These are phyloP conservation scores for Misopates orontium DNA, from an alignment of 257 asterid species.

Conservation along the genomic window DNA sequence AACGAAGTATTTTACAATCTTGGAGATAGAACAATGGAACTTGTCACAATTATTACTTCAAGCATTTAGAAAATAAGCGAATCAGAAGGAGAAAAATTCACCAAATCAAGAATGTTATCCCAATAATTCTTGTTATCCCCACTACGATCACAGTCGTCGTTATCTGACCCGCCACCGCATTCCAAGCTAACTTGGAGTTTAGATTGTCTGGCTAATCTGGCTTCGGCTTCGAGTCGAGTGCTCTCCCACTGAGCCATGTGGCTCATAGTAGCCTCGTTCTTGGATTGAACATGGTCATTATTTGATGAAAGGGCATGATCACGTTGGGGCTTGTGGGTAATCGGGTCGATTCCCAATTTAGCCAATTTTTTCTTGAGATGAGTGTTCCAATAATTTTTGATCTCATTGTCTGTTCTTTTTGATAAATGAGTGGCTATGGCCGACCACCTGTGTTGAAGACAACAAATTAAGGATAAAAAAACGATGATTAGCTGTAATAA, in stretches of 20 bases:
- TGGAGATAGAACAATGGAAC: no score
- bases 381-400: slow-evolving; percentile 24
- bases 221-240: slow-evolving; percentile 91
- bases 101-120: slow-evolving; percentile 80
- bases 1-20: no score
- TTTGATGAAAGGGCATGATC: slow-evolving; percentile 7
- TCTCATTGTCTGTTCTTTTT: slow-evolving; percentile 16
- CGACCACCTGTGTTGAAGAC: slow-evolving; percentile 14
- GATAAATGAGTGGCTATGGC: slow-evolving; percentile 25
- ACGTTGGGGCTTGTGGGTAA: slow-evolving; percentile 25
- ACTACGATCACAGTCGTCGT: slow-evolving; percentile 30
- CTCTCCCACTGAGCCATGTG: slow-evolving; percentile 99
- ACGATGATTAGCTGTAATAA: no score
- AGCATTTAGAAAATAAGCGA: slow-evolving; percentile 31
- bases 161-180: not conserved
- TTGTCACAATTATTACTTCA: no score
- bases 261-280: slow-evolving; percentile 69
- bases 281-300: slow-evolving; percentile 8
- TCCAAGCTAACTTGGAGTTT: not conserved
- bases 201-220: slow-evolving; percentile 47
- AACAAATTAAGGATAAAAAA: not conserved
- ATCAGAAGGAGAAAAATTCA: slow-evolving; percentile 69
- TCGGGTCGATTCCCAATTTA: slow-evolving; percentile 23
- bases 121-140: slow-evolving; percentile 83
- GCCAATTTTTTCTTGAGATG: slow-evolving; percentile 22